Base-by-base conservation (phyloP, 768 basidiomycete genomes). In the Solioccasus polychromus region DNA sequence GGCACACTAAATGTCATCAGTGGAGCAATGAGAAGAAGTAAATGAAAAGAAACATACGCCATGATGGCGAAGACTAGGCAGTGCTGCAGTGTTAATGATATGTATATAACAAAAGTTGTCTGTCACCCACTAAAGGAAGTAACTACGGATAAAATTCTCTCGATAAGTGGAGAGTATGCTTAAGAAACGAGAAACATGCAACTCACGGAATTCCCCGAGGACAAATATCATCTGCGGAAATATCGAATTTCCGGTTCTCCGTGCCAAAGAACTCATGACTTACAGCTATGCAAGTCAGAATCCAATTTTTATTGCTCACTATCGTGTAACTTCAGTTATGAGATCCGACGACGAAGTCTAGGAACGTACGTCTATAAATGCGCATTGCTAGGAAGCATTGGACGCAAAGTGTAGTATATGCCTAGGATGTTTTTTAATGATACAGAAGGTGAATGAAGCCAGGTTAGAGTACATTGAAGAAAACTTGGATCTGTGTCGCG, bases 371-470 rank as follows among this genome's bases (percentile, higher is more conserved):
- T 38, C 64, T 68, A 69, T 72, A 80, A 2, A 80, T 68, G 1
- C 78, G 73, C 49, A 71, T 64, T 1, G 71, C 58, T 47, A 78
- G 72, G 62, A 80, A 80, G 22, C 76, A 68, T 63, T 80, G 80
- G 5, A 80, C 79, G 26, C 78, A 60, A 24, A 69, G 64, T 3
- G 71, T 75, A 8, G 76, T 79, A 18, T 77, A 57, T 18, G 73
- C 52, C 51, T 56, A 25, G 5, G 9, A 18, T 5, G 7, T 9
- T 17, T 44, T 19, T 35, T 51, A 26, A 42, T n/a, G 22, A 3
- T 8, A 39, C 19, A 39, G 17, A 24, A 17, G 18, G 18, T 15
- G 24, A 14, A 8, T 17, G n/a, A 18, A 45, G n/a, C 8, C 6
- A 14, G 38, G 3, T 8, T 1, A n/a, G 31, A 48, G 4, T 42